Percentiles rank a stretch among this genome's conserved stretches.
These are phyloP conservation scores for Termitomyces bulborhizus DNA, from an alignment of 768 basidiomycete species.

Conservation along the genomic window DNA sequence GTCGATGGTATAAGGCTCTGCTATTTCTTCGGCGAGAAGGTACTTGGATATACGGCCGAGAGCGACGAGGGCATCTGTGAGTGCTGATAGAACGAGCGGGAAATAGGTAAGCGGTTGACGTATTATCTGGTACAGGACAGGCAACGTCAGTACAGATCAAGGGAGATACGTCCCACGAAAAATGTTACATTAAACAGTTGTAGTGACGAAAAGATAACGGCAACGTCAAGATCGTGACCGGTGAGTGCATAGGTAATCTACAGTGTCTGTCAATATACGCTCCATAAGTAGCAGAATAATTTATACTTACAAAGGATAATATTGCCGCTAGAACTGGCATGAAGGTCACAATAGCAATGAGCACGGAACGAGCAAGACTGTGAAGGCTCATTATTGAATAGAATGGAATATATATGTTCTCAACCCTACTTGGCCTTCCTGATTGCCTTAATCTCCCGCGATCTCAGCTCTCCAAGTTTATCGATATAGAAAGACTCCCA, in stretches of 20 bases:
- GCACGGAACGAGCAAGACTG: slow-evolving; percentile 27
- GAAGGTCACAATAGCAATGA: slow-evolving; percentile 42
- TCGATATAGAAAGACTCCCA: slow-evolving; percentile 47
- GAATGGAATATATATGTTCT: background rate
- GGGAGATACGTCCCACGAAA: slow-evolving; percentile 12
- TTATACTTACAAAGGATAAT: slow-evolving; percentile 39
- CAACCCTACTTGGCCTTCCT: slow-evolving; percentile 27
- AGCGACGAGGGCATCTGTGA: slow-evolving; percentile 44
- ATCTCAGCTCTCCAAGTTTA: slow-evolving; percentile 31
- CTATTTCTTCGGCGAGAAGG: slow-evolving; percentile 49
- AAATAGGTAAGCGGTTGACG: slow-evolving; percentile 48
- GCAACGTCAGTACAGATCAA: background rate
- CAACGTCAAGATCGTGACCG: slow-evolving; percentile 45
- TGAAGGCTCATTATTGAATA: background rate
- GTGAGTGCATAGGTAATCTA: slow-evolving; percentile 58
- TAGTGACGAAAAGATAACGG: slow-evolving; percentile 49
- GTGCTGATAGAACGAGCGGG: slow-evolving; percentile 43
- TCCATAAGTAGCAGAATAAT: background rate
- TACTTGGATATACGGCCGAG: slow-evolving; percentile 40
- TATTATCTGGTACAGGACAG: slow-evolving; percentile 35
- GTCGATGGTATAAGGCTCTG: slow-evolving; percentile 39
- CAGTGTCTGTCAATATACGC: background rate
- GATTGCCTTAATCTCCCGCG: slow-evolving; percentile 32
- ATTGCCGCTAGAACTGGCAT: slow-evolving; percentile 48
- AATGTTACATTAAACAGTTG: slow-evolving; percentile 46